A percentile compares a stretch with the other conserved stretches of the same genome.
Evolutionary conservation across 2,329 filamentous ascomycete species (phyloP).

Genomic region (Chrysosporium queenslandicum): DNA sequence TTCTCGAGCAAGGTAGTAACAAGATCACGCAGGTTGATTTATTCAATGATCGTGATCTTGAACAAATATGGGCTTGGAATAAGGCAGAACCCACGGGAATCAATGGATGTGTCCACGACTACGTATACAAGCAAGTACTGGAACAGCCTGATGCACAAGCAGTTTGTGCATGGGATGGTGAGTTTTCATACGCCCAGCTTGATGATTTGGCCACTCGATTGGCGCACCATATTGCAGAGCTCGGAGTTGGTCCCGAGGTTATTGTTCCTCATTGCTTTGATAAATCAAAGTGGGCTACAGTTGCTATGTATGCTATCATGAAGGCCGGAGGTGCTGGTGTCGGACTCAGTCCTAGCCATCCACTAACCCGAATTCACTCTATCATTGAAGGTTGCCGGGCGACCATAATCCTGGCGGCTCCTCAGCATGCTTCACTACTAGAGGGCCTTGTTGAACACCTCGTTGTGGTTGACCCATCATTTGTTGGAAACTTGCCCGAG

Average conservation of each 20-base stretch:
- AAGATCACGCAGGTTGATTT: not conserved
- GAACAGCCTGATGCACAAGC: conserved; percentile 16
- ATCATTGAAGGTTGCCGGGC: conserved; percentile 8
- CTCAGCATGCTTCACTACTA: conserved; percentile 12
- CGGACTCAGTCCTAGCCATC: conserved; percentile 14
- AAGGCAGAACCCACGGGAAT: not conserved
- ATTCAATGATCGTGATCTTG: not conserved
- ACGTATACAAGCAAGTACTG: conserved; percentile 14
- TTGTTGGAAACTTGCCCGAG: conserved; percentile 42
- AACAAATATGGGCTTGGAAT: conserved; percentile 28
- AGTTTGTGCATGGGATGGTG: conserved; percentile 18
- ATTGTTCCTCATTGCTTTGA: conserved; percentile 17
- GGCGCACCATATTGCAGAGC: conserved; percentile 4
- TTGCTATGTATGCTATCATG: conserved; percentile 15
- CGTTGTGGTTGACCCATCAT: conserved; percentile 45
- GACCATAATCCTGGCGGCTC: conserved; percentile 9
- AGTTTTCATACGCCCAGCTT: conserved; percentile 16
- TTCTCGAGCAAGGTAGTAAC: not conserved
- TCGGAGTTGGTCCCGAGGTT: conserved; percentile 11
- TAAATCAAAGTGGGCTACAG: conserved; percentile 15
- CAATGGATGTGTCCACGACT: conserved; percentile 17
- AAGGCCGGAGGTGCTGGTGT: conserved; percentile 17
- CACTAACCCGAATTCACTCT: conserved; percentile 4
- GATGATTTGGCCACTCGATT: conserved; percentile 18
- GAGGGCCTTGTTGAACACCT: conserved; percentile 21